Base-by-base conservation (phyloP, 1,284 basidiomycete genomes). In the Cronartium quercuum region DNA sequence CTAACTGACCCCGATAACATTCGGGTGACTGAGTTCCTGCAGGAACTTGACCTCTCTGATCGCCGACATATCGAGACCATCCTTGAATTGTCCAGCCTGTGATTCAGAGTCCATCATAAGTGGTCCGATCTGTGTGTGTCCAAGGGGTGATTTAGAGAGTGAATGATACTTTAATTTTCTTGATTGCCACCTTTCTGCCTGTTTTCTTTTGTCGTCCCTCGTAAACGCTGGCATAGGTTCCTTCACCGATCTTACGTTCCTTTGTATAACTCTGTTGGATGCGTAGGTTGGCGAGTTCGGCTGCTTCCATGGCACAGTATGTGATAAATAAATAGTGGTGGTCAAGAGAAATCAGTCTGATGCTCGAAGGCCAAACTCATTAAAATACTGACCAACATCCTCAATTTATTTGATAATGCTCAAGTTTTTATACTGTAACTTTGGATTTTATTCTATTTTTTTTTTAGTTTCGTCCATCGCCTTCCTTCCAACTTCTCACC, bases 11-110 rank as follows among this genome's bases (percentile, higher is more conserved):
- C 91, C 91, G 78, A 99, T 97, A 78, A 98, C 88, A 81, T 98
- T 98, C 68, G 91, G 90, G 83, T 98, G 96, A 76, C 89, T 89
- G 64, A 98, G 83, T 82, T 99, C 96, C 73, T 92, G 88, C 76
- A 99, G 84, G 81, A 94, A 98, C 82, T 97, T 97, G 80, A 99
- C 95, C 83, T 99, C 96, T 51, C 96, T 89, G 76, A 99, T 89
- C 63, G 96, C 96, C 76, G 94, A 96, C 90, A 98, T 96, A 83
- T 98, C 96, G 68, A 99, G 86, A 9, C 96, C 96, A 83, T 98
- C 95, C 82, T 95, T 96, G 86, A 96, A 93, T 80, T 93, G 90
- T 29, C 94, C 93, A 18, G 94, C 90, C 81, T 96, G 94, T 44
- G 42, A 2, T 44, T 29, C 44, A 18, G 47, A 44, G 15, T 24